Conservation (phyloP, 768 basidiomycete genomes). For the Lyophyllum shimeji region DNA sequence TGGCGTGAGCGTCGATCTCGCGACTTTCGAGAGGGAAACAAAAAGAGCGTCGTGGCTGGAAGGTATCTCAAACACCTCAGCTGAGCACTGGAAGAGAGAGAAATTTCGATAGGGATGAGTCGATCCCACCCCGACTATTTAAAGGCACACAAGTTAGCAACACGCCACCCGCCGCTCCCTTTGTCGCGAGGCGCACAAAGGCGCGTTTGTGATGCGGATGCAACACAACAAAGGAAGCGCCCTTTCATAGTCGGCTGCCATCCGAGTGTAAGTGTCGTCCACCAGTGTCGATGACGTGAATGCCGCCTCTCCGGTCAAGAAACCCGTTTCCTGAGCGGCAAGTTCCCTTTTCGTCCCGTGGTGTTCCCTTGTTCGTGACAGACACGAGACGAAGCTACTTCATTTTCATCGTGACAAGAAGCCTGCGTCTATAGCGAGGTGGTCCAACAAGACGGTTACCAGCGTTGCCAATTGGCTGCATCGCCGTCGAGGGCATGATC, state of each 20-base stretch:
- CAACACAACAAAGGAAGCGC: background rate
- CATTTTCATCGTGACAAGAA: too few relatives aligned
- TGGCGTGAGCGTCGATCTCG: background rate
- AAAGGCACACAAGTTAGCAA: background rate
- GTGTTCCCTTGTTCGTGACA: too few relatives aligned
- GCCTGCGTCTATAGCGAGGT: too few relatives aligned
- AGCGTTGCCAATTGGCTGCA: too few relatives aligned
- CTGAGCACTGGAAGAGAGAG: background rate
- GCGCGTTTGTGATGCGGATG: background rate
- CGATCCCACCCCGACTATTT: background rate
- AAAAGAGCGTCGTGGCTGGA: background rate
- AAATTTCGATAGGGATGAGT: background rate
- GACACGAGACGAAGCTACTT: too few relatives aligned
- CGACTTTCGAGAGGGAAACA: background rate
- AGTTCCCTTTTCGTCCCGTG: background rate
- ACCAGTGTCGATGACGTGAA: too few relatives aligned
- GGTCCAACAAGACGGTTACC: too few relatives aligned
- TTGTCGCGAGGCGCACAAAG: background rate
- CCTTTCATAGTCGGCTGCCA: background rate
- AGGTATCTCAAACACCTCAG: conserved; percentile 7
- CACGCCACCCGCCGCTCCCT: background rate
- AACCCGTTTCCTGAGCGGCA: too few relatives aligned
- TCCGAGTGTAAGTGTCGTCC: too few relatives aligned
- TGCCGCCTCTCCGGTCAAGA: too few relatives aligned
- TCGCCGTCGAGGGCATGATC: too few relatives aligned